Conservation (phyloP, 306 rosid species). For the Rosa rugosa region DNA sequence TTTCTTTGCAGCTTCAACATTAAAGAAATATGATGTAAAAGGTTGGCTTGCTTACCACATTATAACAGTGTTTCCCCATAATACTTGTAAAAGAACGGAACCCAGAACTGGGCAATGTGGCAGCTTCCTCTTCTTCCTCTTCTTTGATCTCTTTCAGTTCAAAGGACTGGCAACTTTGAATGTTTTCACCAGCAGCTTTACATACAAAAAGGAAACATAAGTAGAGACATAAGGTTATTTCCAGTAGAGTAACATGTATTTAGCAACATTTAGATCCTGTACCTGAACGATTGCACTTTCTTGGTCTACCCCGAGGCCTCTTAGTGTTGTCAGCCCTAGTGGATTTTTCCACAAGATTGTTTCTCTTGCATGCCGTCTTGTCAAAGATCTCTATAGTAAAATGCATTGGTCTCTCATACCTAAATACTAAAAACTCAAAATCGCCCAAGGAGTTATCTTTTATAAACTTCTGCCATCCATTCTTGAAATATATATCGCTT, state of each 20-base stretch:
- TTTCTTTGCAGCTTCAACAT: not conserved
- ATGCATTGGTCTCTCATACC: slow-evolving; percentile 5
- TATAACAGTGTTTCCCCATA: not conserved
- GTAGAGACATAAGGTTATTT: not conserved
- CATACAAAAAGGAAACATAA: not conserved
- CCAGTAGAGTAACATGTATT: not conserved
- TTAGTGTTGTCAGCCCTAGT: not conserved
- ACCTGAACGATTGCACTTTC: not conserved
- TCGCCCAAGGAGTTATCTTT: slow-evolving; percentile 15
- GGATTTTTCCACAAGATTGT: not conserved
- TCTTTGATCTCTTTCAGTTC: not conserved
- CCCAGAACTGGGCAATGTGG: not conserved
- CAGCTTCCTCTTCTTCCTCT: slow-evolving; percentile 1
- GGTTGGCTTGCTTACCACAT: not conserved
- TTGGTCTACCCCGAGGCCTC: not conserved
- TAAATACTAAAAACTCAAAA: slow-evolving; percentile 6
- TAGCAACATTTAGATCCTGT: not conserved
- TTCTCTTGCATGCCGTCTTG: not conserved
- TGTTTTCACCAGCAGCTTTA: not conserved
- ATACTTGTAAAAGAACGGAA: not conserved
- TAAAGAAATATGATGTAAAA: not conserved
- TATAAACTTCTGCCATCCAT: slow-evolving; percentile 25
- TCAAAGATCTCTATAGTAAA: slow-evolving; percentile 11
- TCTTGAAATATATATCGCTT: not conserved
- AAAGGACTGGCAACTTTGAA: not conserved